These are phyloP conservation scores for Exserohilum turcica DNA, from an alignment of 2,329 filamentous ascomycete species.

Conservation along the genomic window DNA sequence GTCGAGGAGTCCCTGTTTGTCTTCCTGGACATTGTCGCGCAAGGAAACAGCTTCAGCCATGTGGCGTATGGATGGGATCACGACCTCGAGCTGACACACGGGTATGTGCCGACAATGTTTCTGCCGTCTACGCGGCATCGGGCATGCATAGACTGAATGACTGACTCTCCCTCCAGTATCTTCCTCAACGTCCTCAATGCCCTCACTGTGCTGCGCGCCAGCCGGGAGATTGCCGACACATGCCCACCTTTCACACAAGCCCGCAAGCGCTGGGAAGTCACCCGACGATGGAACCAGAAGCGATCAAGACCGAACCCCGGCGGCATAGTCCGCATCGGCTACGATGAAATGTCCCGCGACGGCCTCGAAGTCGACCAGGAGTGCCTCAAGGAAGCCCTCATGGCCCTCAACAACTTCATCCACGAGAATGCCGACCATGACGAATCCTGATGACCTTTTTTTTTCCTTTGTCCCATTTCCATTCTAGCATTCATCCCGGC, in stretches of 20 bases:
- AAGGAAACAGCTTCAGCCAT: slow-evolving; percentile 43
- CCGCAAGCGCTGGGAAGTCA: slow-evolving; percentile 41
- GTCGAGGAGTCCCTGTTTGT: slow-evolving; percentile 47
- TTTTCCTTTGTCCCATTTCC: slow-evolving; percentile 9
- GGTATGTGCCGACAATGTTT: slow-evolving; percentile 26
- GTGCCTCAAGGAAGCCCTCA: slow-evolving; percentile 38
- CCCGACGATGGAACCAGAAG: slow-evolving; percentile 36
- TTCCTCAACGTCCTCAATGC: slow-evolving; percentile 45
- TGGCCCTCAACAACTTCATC: slow-evolving; percentile 48
- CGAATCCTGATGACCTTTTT: slow-evolving; percentile 19
- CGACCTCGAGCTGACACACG: slow-evolving; percentile 43
- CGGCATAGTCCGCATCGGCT: slow-evolving; percentile 42
- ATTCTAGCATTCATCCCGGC: slow-evolving; percentile 10
- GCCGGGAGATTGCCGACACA: slow-evolving; percentile 37
- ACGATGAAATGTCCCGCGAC: slow-evolving; percentile 38
- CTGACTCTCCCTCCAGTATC: slow-evolving; percentile 27
- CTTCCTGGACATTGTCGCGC: slow-evolving; percentile 46
- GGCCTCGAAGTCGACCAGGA: slow-evolving; percentile 44
- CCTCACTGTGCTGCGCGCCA: slow-evolving; percentile 40
- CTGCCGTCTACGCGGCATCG: neutral
- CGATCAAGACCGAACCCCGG: slow-evolving; percentile 33
- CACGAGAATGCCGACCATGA: slow-evolving; percentile 42
- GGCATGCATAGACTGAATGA: too few relatives aligned
- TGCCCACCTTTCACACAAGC: slow-evolving; percentile 41
- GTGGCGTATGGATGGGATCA: slow-evolving; percentile 44